Evolutionary conservation across 805 yeast genomes (phyloP).

Genomic region (Kuraishia piskuri): DNA sequence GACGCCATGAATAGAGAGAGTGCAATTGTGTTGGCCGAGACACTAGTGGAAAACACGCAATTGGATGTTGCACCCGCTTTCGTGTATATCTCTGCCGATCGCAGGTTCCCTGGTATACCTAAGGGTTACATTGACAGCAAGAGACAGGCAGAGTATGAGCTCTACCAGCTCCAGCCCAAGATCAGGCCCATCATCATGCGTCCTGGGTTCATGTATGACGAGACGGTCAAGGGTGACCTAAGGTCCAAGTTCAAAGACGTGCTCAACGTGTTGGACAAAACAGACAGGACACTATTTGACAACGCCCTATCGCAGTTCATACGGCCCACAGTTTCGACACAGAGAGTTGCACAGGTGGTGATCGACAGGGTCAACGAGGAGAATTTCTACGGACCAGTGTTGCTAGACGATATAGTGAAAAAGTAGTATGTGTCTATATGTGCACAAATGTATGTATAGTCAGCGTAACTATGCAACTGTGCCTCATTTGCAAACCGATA

Average conservation of each 20-base stretch:
- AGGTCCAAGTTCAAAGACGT: slow-evolving; percentile 34
- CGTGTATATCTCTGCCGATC: slow-evolving; percentile 78
- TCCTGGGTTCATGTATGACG: slow-evolving; percentile 82
- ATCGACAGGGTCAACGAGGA: slow-evolving; percentile 45
- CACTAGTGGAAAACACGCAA: slow-evolving; percentile 24
- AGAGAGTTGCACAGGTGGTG: slow-evolving; percentile 53
- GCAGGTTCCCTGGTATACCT: slow-evolving; percentile 60
- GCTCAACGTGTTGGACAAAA: slow-evolving; percentile 32
- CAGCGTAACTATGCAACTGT: too few species aligned
- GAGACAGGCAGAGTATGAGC: slow-evolving; percentile 63
- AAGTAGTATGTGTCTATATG: not conserved
- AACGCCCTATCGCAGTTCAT: slow-evolving; percentile 38
- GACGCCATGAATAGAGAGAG: slow-evolving; percentile 62
- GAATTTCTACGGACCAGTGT: slow-evolving; percentile 46
- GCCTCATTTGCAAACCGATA: too few species aligned
- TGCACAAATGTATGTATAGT: too few species aligned
- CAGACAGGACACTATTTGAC: slow-evolving; percentile 33
- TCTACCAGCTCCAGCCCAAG: slow-evolving; percentile 28
- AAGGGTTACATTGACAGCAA: slow-evolving; percentile 67
- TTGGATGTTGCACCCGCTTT: slow-evolving; percentile 26
- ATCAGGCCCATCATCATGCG: slow-evolving; percentile 59
- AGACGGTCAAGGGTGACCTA: slow-evolving; percentile 16
- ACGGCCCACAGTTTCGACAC: slow-evolving; percentile 60
- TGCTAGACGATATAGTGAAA: slow-evolving; percentile 38
- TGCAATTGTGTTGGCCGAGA: slow-evolving; percentile 55